Conservation (phyloP, 306 rosid species). For the Nissolia schottii region DNA sequence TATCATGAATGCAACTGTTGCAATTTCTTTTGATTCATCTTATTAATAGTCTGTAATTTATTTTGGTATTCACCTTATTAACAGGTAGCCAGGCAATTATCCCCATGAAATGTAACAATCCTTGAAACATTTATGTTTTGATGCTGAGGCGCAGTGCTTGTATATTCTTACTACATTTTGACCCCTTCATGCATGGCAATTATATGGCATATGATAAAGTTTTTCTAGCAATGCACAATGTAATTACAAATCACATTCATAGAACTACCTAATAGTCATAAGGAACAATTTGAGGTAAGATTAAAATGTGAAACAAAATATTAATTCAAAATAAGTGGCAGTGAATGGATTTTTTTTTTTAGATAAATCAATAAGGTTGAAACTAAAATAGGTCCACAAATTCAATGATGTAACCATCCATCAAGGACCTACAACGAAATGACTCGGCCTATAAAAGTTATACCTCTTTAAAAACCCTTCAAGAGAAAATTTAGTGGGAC, state of each 20-base stretch:
- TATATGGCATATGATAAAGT: neutral
- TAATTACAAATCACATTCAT: neutral
- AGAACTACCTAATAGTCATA: neutral
- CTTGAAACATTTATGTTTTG: constrained; percentile 9
- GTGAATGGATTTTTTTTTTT: too few relatives aligned
- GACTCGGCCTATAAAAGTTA: too few relatives aligned
- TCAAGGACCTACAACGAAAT: too few relatives aligned
- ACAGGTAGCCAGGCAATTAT: neutral
- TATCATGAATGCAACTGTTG: neutral
- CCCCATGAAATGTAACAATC: constrained; percentile 9
- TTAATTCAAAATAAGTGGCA: neutral
- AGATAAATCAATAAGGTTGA: too few relatives aligned
- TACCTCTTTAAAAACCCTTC: too few relatives aligned
- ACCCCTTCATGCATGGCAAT: neutral
- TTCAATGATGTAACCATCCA: too few relatives aligned
- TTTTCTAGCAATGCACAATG: neutral
- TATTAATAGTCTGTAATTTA: too few relatives aligned
- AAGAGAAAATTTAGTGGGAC: too few relatives aligned
- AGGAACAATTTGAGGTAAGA: neutral
- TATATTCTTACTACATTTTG: neutral
- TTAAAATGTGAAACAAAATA: neutral
- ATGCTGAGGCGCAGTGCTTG: neutral
- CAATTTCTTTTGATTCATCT: too few relatives aligned
- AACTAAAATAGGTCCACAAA: too few relatives aligned
- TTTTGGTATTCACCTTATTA: neutral